Base-by-base conservation (phyloP, 75 land plant species). In the Cupressus sempervirens region DNA sequence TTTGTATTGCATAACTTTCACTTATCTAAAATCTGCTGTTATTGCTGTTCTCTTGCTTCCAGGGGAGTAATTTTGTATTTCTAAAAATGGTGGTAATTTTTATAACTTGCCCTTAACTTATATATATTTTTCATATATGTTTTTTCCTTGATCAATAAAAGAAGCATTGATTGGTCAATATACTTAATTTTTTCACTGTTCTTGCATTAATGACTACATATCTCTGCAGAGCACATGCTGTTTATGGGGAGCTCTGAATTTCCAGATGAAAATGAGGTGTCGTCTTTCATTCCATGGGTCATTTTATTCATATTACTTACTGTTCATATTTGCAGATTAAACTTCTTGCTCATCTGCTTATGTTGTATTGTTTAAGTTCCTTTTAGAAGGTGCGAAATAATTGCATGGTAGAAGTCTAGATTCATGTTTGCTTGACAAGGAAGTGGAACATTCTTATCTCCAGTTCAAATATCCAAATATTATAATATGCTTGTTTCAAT, bases 251-350 rank as follows among this genome's bases (percentile, higher is more conserved):
- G 97, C 70, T 85, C 93, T 36, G 92, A 91, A 75, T 98, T 91
- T 87, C 98, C 98, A 13, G 97, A 98, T 91, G 99, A 98, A 83
- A 96, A 96, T 88, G 98, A 96, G 94, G 98, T 97, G 38, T 80
- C 85, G 76, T 23, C 13, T 30, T n/a, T 35, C 40, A 7, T 85
- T 43, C 67, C 32, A 38, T 76, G 1, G 26, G 23, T 76, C 41
- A 36, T 76, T 76, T 43, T 76, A 38, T 82, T 85, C 82, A 7
- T 62, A 83, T 62, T 83, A 26, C 15, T 38, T 3, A 30, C 11
- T 62, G 70, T 18, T 81, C 54, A 43, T 81, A 40, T 46, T 29
- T 10, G 2, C 45, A 20, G 82, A 50, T 81, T 23, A 40, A 81
- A 16, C 45, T 81, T n/a, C 29, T 48, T 43, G 34, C 35, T 0